Evolutionary conservation across 768 basidiomycete genomes (phyloP).

Genomic region (Ephemerocybe angulata): DNA sequence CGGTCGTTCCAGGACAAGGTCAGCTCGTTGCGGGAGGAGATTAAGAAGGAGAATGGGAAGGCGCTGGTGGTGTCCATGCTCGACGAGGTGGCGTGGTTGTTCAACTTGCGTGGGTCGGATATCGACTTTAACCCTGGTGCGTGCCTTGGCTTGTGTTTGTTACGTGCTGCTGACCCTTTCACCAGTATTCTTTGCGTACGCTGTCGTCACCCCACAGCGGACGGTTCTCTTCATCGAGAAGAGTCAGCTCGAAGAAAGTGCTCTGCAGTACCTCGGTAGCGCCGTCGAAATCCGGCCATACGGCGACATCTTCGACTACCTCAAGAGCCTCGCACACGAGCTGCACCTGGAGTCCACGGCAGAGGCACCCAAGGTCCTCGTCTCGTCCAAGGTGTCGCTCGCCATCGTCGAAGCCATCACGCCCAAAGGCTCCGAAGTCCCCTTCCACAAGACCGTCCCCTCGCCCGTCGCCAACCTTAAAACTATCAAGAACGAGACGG

Average conservation of each 20-base stretch:
- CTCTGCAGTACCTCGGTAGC: conserved; percentile 46
- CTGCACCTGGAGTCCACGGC: conserved; percentile 29
- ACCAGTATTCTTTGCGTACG: conserved; percentile 89
- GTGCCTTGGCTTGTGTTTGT: conserved; percentile 4
- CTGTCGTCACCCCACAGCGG: conserved; percentile 60
- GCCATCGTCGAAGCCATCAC: conserved; percentile 74
- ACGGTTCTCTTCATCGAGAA: conserved; percentile 70
- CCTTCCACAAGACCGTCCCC: conserved; percentile 28
- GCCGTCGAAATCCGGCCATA: conserved; percentile 72
- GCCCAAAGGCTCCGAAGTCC: neutral
- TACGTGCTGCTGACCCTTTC: conserved; percentile 3
- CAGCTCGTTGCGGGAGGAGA: conserved; percentile 54
- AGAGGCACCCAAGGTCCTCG: conserved; percentile 53
- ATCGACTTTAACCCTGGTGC: conserved; percentile 77
- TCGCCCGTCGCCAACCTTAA: conserved; percentile 81
- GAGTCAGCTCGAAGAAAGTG: conserved; percentile 43
- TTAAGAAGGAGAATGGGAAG: conserved; percentile 59
- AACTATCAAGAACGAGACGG: conserved; percentile 73
- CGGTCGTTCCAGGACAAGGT: conserved; percentile 68
- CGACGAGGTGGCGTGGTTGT: conserved; percentile 93
- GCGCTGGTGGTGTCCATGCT: conserved; percentile 83
- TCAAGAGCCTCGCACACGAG: conserved; percentile 44
- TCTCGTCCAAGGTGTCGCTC: conserved; percentile 75
- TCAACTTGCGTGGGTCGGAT: conserved; percentile 89
- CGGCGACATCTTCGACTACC: conserved; percentile 57